Base-by-base conservation (phyloP, 169 alveolate species). In the Besnoitia besnoiti region DNA sequence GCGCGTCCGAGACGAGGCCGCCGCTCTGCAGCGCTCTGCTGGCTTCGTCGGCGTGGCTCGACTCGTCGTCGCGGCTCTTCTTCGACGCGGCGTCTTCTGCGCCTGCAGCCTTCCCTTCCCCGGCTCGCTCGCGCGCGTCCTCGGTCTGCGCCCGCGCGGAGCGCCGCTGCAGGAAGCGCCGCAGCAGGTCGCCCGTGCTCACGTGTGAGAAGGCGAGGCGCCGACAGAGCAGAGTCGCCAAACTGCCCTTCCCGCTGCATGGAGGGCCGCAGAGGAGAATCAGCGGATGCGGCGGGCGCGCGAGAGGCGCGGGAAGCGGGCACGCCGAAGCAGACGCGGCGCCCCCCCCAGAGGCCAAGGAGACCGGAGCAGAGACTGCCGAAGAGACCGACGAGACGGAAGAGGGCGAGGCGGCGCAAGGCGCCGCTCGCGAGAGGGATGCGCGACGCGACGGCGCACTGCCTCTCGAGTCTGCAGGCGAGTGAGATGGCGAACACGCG, bases 191-290 rank as follows among this genome's bases (percentile, higher is more conserved):
- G 27, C 87, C 87, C n/a, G 59, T 42, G 40, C 87, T 77, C 44
- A 77, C 55, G 35, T 77, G 87, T 5, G n/a, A 27, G 35, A 77
- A 55, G 42, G 37, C 19, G 24, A 77, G 87, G 4, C 87, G 87
- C 21, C 87, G 87, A 12, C 39, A 77, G 14, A 77, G 87, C 61
- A 77, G 59, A 24, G 40, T 24, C 2, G 87, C 87, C 59, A 77
- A 12, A 42, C 87, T 77, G 37, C 87, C 87, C 30, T 77, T 77
- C 30, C 87, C 87, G 40, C 87, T 77, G 59, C 87, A 77, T 30
- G 87, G 87, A 2, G 87, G 87, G 61, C 87, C 87, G 87, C 87
- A 77, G 40, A 77, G 7, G 30, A 77, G 61, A 37, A 77, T 37
- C 59, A 77, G 59, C 87, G 82, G 82, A 37, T 73, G 82, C 82